A percentile compares a stretch with the other conserved stretches of the same genome.
phyloP scores from a whole-genome alignment of 2,329 filamentous ascomycete genomes.

The Fusarium hainanense region DNA sequence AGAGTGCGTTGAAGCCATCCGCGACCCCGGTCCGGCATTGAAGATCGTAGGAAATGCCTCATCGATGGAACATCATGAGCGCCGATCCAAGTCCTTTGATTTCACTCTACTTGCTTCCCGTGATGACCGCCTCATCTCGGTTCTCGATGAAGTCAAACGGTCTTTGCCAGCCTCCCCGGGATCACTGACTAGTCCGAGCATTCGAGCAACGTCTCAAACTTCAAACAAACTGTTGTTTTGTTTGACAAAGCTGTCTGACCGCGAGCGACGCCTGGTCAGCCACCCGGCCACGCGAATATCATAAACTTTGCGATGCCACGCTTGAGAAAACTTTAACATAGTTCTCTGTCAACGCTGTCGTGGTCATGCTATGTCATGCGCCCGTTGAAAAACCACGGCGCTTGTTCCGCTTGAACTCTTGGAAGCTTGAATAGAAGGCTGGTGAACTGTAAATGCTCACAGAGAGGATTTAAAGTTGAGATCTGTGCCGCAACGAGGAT shows the following conservation, averaged over 20 bases:
- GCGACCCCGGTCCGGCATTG: constrained; percentile 20
- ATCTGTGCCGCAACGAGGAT: constrained; percentile 23
- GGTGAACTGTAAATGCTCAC: constrained; percentile 7
- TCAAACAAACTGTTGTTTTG: constrained; percentile 30
- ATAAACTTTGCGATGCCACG: constrained; percentile 10
- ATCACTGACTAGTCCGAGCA: constrained; percentile 7
- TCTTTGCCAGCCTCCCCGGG: constrained; percentile 13
- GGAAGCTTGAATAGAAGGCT: constrained; percentile 7
- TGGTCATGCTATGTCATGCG: background rate
- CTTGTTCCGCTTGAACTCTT: background rate
- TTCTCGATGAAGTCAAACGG: background rate
- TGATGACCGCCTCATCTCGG: background rate
- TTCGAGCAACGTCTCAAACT: constrained; percentile 26
- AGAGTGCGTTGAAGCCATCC: constrained; percentile 17
- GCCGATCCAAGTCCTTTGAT: constrained; percentile 39
- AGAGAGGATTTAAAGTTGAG: constrained; percentile 25
- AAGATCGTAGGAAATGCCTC: constrained; percentile 34
- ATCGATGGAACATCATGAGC: constrained; percentile 22
- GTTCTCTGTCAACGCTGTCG: background rate
- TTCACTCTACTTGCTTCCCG: constrained; percentile 4
- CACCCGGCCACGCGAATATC: constrained; percentile 9
- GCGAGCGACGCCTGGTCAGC: constrained; percentile 4
- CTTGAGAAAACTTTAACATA: constrained; percentile 2
- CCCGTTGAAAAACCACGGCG: background rate
- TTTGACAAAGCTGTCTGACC: constrained; percentile 21